Percentiles rank a stretch among this genome's conserved stretches.
These are phyloP conservation scores for Berkeleyomyces rouxiae DNA, from an alignment of 2,329 filamentous ascomycete genomes.

Conservation along the genomic window DNA sequence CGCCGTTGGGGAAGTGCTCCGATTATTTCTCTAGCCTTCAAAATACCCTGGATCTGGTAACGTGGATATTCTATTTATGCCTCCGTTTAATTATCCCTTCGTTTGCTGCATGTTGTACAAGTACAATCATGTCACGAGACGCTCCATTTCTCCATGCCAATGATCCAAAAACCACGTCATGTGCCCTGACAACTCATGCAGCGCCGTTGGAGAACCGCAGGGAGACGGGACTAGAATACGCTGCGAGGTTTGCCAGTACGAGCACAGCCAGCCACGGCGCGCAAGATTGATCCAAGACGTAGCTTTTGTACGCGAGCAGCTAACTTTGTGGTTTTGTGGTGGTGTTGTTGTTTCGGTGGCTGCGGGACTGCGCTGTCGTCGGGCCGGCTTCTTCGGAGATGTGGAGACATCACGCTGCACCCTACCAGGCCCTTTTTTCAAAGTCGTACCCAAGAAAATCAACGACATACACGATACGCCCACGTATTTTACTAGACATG, in stretches of 20 bases:
- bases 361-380: neutral
- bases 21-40: neutral
- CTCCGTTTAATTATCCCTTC: too few species aligned
- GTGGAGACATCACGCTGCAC: neutral
- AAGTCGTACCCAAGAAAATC: neutral
- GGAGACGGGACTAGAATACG: neutral
- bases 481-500: neutral
- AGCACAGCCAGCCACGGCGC: too few species aligned
- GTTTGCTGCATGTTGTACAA: neutral
- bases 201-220: neutral
- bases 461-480: neutral
- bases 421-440: neutral
- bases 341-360: neutral
- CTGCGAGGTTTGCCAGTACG: neutral
- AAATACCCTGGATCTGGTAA: too few species aligned
- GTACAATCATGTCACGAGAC: neutral
- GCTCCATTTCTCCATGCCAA: neutral
- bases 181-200: constrained; percentile 1
- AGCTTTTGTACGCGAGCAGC: too few species aligned
- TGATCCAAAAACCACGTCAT: neutral
- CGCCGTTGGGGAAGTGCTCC: neutral
- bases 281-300: too few species aligned
- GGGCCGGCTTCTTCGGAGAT: neutral
- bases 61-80: too few species aligned
- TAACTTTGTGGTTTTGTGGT: neutral